Base-by-base conservation (phyloP, 345 rosid species). In the Lenwebbia sp. region DNA sequence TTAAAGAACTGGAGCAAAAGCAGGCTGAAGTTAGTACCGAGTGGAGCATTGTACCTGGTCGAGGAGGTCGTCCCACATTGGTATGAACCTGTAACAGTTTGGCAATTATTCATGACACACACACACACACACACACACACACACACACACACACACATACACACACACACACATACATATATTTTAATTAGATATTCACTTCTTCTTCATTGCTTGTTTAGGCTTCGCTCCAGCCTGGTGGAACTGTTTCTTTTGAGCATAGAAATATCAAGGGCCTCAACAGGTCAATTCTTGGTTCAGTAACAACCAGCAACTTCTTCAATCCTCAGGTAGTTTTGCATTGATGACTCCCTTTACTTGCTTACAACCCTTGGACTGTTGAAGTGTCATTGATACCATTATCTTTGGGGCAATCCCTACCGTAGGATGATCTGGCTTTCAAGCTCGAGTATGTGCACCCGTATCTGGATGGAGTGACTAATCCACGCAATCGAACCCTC, bases 1-100 rank as follows among this genome's bases (percentile, higher is more conserved):
- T 98, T 53, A 96, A 98, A 89, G 99, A 98, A 89, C 91, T 98
- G 33, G 99, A 98, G 84, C 99, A 94, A 88, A 97, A 95, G 90
- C 96, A 98, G 55, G 99, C 99, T 91, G 99, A 98, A 95, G 98
- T 96, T 86, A 95, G 98, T 89, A 93, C 98, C 0, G 99, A 98
- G 85, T 98, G 99, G 99, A 98, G 96, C 90, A 94, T 98, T 89
- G 98, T 98, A 88, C 99, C 99, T 88, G 99, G 99, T 83, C 98
- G 94, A 33, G 99, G 99, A 90, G 99, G 99, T 82, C 93, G 96
- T 82, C 98, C 99, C 55, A 93, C 99, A 26, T 86, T 98, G 92
- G 99, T 98, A 91, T 85, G 82, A 85, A 84, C 15, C 25, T 51
- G 44, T 37, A 37, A 26, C 47, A 11, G 26, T 54, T 83, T 21